These are phyloP conservation scores for Cercospora sp. DNA, from an alignment of 2,329 filamentous ascomycete species.

Conservation along the genomic window DNA sequence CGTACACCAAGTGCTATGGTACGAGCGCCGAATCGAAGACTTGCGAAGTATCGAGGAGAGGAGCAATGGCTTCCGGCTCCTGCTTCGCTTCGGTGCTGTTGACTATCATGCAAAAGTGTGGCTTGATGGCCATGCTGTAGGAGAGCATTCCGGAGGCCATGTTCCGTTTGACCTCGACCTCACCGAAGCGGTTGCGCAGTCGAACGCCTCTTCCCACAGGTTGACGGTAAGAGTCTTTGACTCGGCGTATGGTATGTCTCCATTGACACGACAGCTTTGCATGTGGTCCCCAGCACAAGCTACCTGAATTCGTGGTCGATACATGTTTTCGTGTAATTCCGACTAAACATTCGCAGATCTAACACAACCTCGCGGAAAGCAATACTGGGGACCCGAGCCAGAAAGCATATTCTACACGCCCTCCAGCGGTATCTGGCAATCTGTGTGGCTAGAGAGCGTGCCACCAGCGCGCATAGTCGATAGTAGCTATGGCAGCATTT, in stretches of 20 bases:
- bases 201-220: slow-evolving; percentile 32
- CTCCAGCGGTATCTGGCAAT: slow-evolving; percentile 74
- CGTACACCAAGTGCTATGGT: slow-evolving; percentile 68
- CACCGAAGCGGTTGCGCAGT: slow-evolving; percentile 43
- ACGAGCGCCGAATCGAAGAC: slow-evolving; percentile 49
- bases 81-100: slow-evolving; percentile 61
- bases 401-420: slow-evolving; percentile 71
- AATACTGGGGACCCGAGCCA: slow-evolving; percentile 60
- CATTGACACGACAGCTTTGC: not conserved
- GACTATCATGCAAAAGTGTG: slow-evolving; percentile 62
- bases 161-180: slow-evolving; percentile 60
- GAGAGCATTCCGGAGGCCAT: slow-evolving; percentile 60
- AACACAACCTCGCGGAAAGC: slow-evolving; percentile 66
- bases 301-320: not conserved
- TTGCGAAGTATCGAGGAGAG: slow-evolving; percentile 29
- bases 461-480: slow-evolving; percentile 56
- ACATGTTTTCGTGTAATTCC: not conserved
- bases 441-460: slow-evolving; percentile 66
- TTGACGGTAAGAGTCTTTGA: slow-evolving; percentile 62
- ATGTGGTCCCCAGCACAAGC: not conserved
- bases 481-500: slow-evolving; percentile 59
- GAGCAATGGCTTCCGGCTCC: slow-evolving; percentile 44
- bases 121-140: slow-evolving; percentile 56
- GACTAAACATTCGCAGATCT: slow-evolving; percentile 46
- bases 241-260: slow-evolving; percentile 51